A percentile compares a stretch with the other conserved stretches of the same genome.
phyloP scores from a whole-genome alignment of 2,329 filamentous ascomycete genomes.

The Penicillium glabrum region DNA sequence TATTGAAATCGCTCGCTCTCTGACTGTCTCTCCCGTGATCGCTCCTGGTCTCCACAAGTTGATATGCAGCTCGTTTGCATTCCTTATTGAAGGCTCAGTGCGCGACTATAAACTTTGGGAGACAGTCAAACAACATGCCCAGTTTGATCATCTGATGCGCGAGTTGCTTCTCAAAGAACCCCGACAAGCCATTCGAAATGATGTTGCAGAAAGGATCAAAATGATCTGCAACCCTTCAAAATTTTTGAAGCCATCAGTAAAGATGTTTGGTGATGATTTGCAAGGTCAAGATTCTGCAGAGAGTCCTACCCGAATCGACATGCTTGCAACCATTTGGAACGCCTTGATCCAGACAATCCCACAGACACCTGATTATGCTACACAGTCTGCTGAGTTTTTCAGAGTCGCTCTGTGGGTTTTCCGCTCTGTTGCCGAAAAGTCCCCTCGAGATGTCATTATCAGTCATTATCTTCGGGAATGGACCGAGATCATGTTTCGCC shows the following conservation, averaged over 20 bases:
- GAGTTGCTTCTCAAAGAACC: conserved; percentile 47
- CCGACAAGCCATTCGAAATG: conserved; percentile 39
- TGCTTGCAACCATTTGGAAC: conserved; percentile 48
- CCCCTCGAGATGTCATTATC: conserved; percentile 37
- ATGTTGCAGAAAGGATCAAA: conserved; percentile 40
- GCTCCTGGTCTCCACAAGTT: conserved; percentile 33
- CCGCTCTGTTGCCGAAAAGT: conserved; percentile 40
- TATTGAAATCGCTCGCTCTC: conserved; percentile 28
- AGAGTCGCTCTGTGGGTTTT: conserved; percentile 45
- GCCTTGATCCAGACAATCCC: conserved; percentile 43
- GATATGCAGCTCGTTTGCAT: conserved; percentile 47
- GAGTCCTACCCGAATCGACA: conserved; percentile 35
- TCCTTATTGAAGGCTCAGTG: conserved; percentile 51
- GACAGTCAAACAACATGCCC: conserved; percentile 38
- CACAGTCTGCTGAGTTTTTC: conserved; percentile 48
- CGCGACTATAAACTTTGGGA: conserved; percentile 49
- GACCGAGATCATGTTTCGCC: conserved; percentile 44
- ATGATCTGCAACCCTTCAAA: conserved; percentile 36
- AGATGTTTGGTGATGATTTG: conserved; percentile 15
- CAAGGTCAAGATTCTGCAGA: conserved; percentile 18
- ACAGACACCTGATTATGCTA: conserved; percentile 35
- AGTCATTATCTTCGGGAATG: conserved; percentile 44
- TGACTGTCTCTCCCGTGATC: conserved; percentile 11
- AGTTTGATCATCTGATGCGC: conserved; percentile 39
- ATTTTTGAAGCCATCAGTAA: conserved; percentile 28